Conservation (phyloP, 1,139 yeast genomes). For the Debaryomyces singareniensis region DNA sequence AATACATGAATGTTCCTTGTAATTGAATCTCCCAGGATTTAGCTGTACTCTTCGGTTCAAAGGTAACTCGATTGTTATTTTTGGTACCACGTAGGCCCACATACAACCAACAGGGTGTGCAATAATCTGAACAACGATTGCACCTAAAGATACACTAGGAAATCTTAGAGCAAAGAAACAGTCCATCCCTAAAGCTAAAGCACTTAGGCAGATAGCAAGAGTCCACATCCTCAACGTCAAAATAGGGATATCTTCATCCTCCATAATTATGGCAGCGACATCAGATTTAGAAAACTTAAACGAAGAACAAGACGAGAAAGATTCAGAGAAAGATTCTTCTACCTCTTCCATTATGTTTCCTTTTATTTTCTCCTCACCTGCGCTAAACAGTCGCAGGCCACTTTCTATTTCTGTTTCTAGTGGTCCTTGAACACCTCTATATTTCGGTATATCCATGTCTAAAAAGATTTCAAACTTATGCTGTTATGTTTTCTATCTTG, state of each 20-base stretch:
- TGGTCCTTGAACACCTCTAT: too few species aligned
- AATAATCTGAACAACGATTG: slow-evolving; percentile 18
- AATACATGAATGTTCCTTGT: slow-evolving; percentile 60
- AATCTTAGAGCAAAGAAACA: slow-evolving; percentile 18
- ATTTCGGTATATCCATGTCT: too few species aligned
- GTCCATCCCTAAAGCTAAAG: slow-evolving; percentile 17
- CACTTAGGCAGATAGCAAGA: slow-evolving; percentile 7
- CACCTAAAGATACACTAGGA: slow-evolving; percentile 17
- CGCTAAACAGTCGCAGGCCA: too few species aligned
- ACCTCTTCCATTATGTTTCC: too few species aligned
- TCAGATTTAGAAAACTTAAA: too few species aligned
- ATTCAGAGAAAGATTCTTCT: too few species aligned
- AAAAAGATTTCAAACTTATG: too few species aligned
- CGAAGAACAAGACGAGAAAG: too few species aligned
- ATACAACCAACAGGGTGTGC: slow-evolving; percentile 17
- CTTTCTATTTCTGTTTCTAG: too few species aligned
- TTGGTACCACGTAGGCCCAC: slow-evolving; percentile 13
- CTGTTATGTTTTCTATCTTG: too few species aligned
- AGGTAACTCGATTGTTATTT: slow-evolving; percentile 8
- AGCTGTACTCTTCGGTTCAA: slow-evolving; percentile 23
- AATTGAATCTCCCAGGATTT: slow-evolving; percentile 61
- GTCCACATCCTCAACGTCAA: slow-evolving; percentile 12
- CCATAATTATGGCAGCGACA: background rate
- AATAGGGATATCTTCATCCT: slow-evolving; percentile 1
- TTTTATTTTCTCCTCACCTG: too few species aligned